Evolutionary conservation across 768 basidiomycete species (phyloP).

Genomic region (Russula olivacea): DNA sequence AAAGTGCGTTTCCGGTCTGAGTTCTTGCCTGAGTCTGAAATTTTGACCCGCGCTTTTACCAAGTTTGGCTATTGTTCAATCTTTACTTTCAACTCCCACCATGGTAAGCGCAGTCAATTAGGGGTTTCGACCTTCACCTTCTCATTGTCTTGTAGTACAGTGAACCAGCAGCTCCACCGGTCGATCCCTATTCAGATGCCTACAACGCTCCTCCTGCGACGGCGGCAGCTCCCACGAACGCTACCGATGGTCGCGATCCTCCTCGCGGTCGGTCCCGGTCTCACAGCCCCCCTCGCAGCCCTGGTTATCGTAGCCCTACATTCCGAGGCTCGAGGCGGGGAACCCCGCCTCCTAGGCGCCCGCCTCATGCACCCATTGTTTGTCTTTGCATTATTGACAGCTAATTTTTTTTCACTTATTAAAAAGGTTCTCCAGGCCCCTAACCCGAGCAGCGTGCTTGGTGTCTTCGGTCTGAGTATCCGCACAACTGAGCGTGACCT

Average conservation of each 20-base stretch:
- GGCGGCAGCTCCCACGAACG: slow-evolving; percentile 35
- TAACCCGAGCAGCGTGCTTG: slow-evolving; percentile 81
- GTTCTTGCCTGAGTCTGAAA: slow-evolving; percentile 18
- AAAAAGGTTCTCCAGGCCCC: slow-evolving; percentile 56
- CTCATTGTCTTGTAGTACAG: slow-evolving; percentile 48
- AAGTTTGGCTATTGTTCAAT: slow-evolving; percentile 32
- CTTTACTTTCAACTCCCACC: slow-evolving; percentile 41
- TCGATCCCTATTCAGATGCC: slow-evolving; percentile 79
- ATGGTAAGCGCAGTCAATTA: slow-evolving; percentile 52
- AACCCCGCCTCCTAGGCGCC: slow-evolving; percentile 53
- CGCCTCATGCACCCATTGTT: slow-evolving; percentile 70
- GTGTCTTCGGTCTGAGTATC: slow-evolving; percentile 98
- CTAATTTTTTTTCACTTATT: slow-evolving; percentile 28
- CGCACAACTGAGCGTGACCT: slow-evolving; percentile 90
- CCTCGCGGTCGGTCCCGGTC: slow-evolving; percentile 68
- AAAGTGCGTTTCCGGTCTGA: slow-evolving; percentile 36
- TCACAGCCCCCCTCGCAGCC: slow-evolving; percentile 55
- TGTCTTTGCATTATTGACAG: slow-evolving; percentile 32
- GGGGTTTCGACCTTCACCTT: neutral
- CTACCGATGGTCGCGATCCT: slow-evolving; percentile 51
- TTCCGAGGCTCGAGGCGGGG: slow-evolving; percentile 40
- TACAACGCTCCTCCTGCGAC: slow-evolving; percentile 61
- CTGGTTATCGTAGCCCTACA: slow-evolving; percentile 54
- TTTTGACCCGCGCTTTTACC: slow-evolving; percentile 9
- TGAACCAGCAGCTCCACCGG: slow-evolving; percentile 50